Base-by-base conservation (phyloP, 2,329 filamentous ascomycete species). In the Alternaria angustiovoidea region DNA sequence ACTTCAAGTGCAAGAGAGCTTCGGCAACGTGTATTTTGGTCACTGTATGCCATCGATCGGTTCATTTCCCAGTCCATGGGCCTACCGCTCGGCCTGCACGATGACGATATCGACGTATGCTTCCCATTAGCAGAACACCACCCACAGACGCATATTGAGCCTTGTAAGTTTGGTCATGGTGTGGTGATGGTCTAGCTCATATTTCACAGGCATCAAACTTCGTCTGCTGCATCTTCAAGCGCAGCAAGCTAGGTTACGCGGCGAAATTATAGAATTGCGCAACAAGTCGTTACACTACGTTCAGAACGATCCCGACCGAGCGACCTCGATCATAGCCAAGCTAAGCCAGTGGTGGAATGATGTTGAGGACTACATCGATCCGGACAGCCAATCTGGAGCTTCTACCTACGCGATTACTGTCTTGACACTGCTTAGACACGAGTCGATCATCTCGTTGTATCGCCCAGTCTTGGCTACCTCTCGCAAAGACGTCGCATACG, bases 91-190 rank as follows among this genome's bases (percentile, higher is more conserved):
- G 82, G 83, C 20, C 83, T 88, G 11, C 81, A 82, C 51, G 86
- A 88, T 61, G 83, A 87, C 43, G 86, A 88, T 57, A 73, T 87
- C 6, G 86, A 88, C 64, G 86, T 88, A 1, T 88, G 86, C 62
- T 85, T 85, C 57, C 83, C 82, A 0, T 81, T 80, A 0, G 72
- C 81, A 3, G 85, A 87, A 64, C 71, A 70, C 2, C 85, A 87
- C 60, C 59, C 71, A 1, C 52, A 57, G 9, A 51, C 32, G 14
- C 39, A 57, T 8, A 16, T 53, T 12, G 65, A 64, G 4, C 34
- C 61, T 41, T 67, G 73, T 64, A 43, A 63, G 39, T 62, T 7
- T 32, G 4, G 1, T 12, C 2, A 5, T 24, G 18, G n/a, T 5
- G 8, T 16, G 2, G 43, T 39, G 4, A 22, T 43, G 8, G 7